phyloP scores from a whole-genome alignment of 805 yeast species.

The Hemisphaericaspora nanyangensis region DNA sequence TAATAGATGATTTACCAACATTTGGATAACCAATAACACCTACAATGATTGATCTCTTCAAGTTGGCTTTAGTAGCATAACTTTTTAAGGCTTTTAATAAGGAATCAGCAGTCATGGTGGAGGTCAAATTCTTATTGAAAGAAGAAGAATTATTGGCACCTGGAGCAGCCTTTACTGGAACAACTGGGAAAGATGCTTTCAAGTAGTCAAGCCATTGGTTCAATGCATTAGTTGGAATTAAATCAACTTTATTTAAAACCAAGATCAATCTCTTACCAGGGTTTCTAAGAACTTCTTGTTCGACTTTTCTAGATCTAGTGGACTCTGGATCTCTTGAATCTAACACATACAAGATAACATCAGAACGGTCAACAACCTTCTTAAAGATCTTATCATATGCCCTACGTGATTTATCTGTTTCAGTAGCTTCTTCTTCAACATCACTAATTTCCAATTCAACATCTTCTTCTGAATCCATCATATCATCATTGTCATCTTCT shows the following conservation, averaged over 20 bases:
- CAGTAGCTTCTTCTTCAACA: conserved; percentile 41
- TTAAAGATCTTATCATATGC: conserved; percentile 94
- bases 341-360: conserved; percentile 86
- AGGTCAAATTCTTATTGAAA: conserved; percentile 71
- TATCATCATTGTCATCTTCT: conserved; percentile 31
- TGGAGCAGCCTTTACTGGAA: conserved; percentile 79
- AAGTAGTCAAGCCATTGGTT: conserved; percentile 81
- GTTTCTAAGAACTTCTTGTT: conserved; percentile 78
- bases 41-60: conserved; percentile 84
- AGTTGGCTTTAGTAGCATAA: conserved; percentile 76
- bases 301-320: conserved; percentile 88
- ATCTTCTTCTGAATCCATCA: conserved; percentile 36
- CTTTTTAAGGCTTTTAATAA: conserved; percentile 79
- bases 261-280: conserved; percentile 82
- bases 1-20: conserved; percentile 93
- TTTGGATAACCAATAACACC: conserved; percentile 98
- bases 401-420: conserved; percentile 72
- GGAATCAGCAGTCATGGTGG: conserved; percentile 65
- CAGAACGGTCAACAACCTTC: conserved; percentile 87
- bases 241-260: conserved; percentile 86
- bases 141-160: conserved; percentile 66
- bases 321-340: conserved; percentile 98
- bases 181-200: conserved; percentile 82
- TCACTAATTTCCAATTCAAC: conserved; percentile 38
- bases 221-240: conserved; percentile 81